Evolutionary conservation across 371 early-diverging fungal genomes (phyloP).

Genomic region (Syncephalastrum contaminatum): DNA sequence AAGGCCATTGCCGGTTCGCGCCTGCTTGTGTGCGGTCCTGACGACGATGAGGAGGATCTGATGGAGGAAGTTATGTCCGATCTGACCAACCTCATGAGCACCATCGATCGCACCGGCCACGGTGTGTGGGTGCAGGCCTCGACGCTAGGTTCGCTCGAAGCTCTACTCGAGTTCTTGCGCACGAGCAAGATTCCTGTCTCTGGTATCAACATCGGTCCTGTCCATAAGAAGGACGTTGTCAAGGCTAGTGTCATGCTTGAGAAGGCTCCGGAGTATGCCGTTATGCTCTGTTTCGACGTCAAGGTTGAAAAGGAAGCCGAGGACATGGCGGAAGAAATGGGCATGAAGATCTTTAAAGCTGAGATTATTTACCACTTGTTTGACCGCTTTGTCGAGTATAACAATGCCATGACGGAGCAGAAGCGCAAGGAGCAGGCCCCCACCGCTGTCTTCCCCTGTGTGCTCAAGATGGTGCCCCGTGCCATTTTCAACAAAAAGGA

Average conservation of each 20-base stretch:
- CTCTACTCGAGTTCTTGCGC: slow-evolving; percentile 95
- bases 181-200: slow-evolving; percentile 96
- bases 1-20: slow-evolving; percentile 99
- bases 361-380: slow-evolving; percentile 99
- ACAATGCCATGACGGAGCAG: slow-evolving; percentile 74
- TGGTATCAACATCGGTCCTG: slow-evolving; percentile 98
- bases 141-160: slow-evolving; percentile 99
- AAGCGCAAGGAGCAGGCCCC: slow-evolving; percentile 89
- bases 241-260: slow-evolving; percentile 95
- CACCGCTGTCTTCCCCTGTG: slow-evolving; percentile 96
- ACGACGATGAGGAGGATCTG: slow-evolving; percentile 96
- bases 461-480: slow-evolving; percentile 92
- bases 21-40: slow-evolving; percentile 89
- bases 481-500: slow-evolving; percentile 96
- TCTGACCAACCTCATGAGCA: slow-evolving; percentile 72
- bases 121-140: slow-evolving; percentile 99
- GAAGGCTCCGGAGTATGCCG: slow-evolving; percentile 86
- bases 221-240: slow-evolving; percentile 98
- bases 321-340: slow-evolving; percentile 90
- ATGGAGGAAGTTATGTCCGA: slow-evolving; percentile 95
- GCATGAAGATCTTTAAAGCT: slow-evolving; percentile 95
- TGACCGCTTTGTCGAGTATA: slow-evolving; percentile 92
- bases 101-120: slow-evolving; percentile 84
- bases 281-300: slow-evolving; percentile 99
- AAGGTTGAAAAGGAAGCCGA: slow-evolving; percentile 96